These are phyloP conservation scores for Neonectria ditissima DNA, from an alignment of 2,329 filamentous ascomycete genomes.

Conservation along the genomic window DNA sequence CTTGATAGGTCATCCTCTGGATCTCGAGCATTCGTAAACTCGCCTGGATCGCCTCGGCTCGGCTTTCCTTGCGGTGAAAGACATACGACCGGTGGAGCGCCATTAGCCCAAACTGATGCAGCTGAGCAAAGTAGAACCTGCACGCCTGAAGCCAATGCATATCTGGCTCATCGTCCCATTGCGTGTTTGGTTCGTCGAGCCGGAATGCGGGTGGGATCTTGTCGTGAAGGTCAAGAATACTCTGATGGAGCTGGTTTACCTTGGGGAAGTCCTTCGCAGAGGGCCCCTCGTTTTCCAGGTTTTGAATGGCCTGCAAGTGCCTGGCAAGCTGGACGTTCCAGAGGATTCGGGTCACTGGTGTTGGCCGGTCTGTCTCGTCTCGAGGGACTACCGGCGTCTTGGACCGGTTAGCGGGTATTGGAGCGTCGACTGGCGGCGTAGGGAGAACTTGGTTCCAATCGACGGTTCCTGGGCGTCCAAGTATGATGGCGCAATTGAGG, in stretches of 20 bases:
- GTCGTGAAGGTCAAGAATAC: constrained; percentile 61
- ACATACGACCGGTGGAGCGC: constrained; percentile 72
- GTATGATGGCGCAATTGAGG: constrained; percentile 63
- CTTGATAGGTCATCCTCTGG: constrained; percentile 63
- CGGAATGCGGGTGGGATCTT: constrained; percentile 66
- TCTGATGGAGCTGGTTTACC: constrained; percentile 66
- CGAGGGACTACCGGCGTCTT: constrained; percentile 62
- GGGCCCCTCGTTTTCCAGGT: constrained; percentile 67
- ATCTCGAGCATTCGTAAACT: constrained; percentile 67
- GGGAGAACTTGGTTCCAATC: constrained; percentile 61
- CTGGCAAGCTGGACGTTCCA: constrained; percentile 62
- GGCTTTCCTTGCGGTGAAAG: constrained; percentile 66
- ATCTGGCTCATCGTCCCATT: constrained; percentile 66
- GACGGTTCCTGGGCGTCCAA: constrained; percentile 68
- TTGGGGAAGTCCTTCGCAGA: constrained; percentile 65
- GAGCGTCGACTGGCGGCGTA: constrained; percentile 65
- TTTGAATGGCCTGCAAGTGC: constrained; percentile 65
- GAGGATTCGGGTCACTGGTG: constrained; percentile 65
- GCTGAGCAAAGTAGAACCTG: constrained; percentile 61
- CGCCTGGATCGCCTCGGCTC: constrained; percentile 67
- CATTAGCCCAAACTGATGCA: constrained; percentile 66
- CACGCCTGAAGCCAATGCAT: constrained; percentile 63
- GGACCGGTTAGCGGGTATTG: constrained; percentile 59
- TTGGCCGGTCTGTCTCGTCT: constrained; percentile 65
- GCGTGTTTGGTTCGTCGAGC: constrained; percentile 66